Evolutionary conservation across 768 basidiomycete species (phyloP).

Genomic region (Suillus variegatus): DNA sequence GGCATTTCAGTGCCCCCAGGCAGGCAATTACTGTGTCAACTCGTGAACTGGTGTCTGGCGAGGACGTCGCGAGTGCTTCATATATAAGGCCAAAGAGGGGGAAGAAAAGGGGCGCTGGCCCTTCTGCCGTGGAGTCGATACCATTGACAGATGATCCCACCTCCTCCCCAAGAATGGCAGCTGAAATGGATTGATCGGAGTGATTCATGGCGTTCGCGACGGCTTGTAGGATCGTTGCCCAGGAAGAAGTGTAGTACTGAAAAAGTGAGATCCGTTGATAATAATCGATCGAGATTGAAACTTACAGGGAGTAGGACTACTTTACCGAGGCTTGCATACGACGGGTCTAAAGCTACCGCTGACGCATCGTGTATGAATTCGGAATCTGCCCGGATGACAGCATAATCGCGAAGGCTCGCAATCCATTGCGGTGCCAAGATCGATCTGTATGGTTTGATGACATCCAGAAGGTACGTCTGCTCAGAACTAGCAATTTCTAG

Average conservation of each 20-base stretch:
- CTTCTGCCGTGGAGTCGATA: slow-evolving; percentile 36
- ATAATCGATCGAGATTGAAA: slow-evolving; percentile 10
- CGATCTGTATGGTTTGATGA: slow-evolving; percentile 78
- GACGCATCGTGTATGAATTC: slow-evolving; percentile 80
- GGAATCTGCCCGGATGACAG: slow-evolving; percentile 85
- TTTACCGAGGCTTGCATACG: slow-evolving; percentile 85
- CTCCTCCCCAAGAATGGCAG: slow-evolving; percentile 77
- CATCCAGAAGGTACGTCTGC: slow-evolving; percentile 75
- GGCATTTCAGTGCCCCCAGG: slow-evolving; percentile 73
- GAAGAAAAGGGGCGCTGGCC: slow-evolving; percentile 84
- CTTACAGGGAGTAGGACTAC: slow-evolving; percentile 90
- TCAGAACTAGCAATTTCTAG: slow-evolving; percentile 75
- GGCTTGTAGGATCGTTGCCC: slow-evolving; percentile 83
- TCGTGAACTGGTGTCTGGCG: slow-evolving; percentile 54
- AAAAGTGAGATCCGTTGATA: slow-evolving; percentile 9
- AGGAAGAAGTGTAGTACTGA: slow-evolving; percentile 86
- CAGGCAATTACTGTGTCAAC: slow-evolving; percentile 57
- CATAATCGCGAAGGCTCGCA: slow-evolving; percentile 87
- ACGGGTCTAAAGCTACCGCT: slow-evolving; percentile 73
- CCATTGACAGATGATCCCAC: slow-evolving; percentile 23
- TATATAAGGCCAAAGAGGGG: slow-evolving; percentile 93
- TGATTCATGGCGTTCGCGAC: slow-evolving; percentile 77
- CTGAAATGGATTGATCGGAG: slow-evolving; percentile 64
- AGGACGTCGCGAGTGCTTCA: slow-evolving; percentile 74
- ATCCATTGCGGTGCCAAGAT: slow-evolving; percentile 86